Evolutionary conservation across 106 monocot species (phyloP), one percentile per base, ranked within the genome.

Genomic region (Acorus calamus): DNA sequence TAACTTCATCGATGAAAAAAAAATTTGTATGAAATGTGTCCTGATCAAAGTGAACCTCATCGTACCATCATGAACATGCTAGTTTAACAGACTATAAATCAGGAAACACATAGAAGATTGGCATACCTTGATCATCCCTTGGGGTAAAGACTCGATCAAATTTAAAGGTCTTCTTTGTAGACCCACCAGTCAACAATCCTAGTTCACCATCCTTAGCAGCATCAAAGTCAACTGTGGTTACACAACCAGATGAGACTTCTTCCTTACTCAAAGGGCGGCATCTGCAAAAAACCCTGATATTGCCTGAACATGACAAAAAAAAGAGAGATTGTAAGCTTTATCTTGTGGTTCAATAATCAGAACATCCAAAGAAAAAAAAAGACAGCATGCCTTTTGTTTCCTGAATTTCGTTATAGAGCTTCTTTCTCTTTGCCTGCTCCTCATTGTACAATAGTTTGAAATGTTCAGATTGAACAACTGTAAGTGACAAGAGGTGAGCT

Each of bases 271-370:
- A 60, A 6, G 92, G 92, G 2, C 92, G 92, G 42, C 92, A 92
- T n/a, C 92, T 76, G 62, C 92, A 92, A 52, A 92, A 92, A 5
- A 92, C 87, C 66, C 92, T 84, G 52, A 92, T 92, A 71, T 92
- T 92, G 61, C 92, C 92, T 92, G 73, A n/a, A 50, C 28, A 84
- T 57, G 44, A 64, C 61, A 8, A 74, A 60, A 11, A 11, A 28
- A 4, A 60, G 11, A 71, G 42, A 3, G 46, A 12, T 44, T 42
- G 44, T 49, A 66, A 65, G 46, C 11, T 3, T 65, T 41, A 14
- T 42, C 11, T 45, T 11, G 47, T n/a, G 44, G 52, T 48, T 51
- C 50, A 4, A 64, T 6, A 4, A 50, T 14, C 9, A 44, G 3
- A 2, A 46, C 49, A 59, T 14, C 10, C 51, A 46, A 47, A n/a